Evolutionary conservation across 306 rosid genomes (phyloP), one percentile per base, ranked within the genome.

Genomic region (Dalbergia cochinchinensis): DNA sequence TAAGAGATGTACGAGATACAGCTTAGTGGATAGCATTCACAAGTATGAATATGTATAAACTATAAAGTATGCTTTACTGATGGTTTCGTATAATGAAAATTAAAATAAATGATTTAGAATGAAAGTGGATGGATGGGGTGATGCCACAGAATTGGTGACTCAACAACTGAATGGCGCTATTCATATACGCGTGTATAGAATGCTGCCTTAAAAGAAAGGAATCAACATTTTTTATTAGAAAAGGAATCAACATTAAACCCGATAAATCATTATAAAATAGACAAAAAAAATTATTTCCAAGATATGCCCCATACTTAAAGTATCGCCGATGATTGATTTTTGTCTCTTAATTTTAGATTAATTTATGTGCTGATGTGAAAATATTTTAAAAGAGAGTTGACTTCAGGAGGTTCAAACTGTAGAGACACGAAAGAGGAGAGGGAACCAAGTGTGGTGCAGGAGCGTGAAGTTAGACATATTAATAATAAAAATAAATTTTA

Each of bases 21-120:
- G 76, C 82, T 68, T 58, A 33, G 55, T 78, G 82, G 58, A 66
- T 78, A 57, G 47, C 82, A 55, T 44, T 57, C 60, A 41, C 69
- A 12, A 31, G 41, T 11, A 57, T 67, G 16, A 58, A 78, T 15
- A 53, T 65, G 73, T 20, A 76, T 22, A 35, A 35, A 35, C 6
- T 11, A 11, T 48, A 48, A 65, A 66, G 65, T 39, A 53, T 54
- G 66, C 14, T 53, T 22, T 54, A 51, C 55, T 65, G 55, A 20
- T 65, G 14, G 48, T 66, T 77, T 77, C 7, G 54, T 11, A 1
- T 1, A 22, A 22, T 20, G 7, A 53, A 51, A 65, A 53, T 20
- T 33, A 22, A 20, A 60, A 60, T 16, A 35, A 65, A 65, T 65
- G 0, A 65, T 33, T 0, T 13, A 13, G 33, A 37, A 37, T 9